phyloP scores from a whole-genome alignment of 768 basidiomycete genomes.

The Rhodosporidiobolus odoratus region DNA sequence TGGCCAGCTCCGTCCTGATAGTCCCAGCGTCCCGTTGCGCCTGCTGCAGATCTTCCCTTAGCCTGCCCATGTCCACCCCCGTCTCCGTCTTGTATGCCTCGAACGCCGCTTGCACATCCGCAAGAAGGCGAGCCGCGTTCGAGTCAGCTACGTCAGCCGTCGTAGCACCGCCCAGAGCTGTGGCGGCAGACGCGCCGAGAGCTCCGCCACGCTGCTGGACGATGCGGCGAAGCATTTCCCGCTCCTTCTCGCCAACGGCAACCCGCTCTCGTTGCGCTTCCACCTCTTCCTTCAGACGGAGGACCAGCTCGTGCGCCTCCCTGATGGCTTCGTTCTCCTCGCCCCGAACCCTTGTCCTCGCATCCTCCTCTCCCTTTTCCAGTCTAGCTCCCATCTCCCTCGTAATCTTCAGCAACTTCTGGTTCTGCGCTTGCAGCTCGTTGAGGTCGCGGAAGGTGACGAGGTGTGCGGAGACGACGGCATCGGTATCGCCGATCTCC shows the following conservation, averaged over 20 bases:
- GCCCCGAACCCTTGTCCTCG: slow-evolving; percentile 37
- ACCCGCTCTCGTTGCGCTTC: slow-evolving; percentile 72
- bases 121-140: slow-evolving; percentile 59
- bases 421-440: slow-evolving; percentile 83
- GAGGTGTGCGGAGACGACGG: slow-evolving; percentile 79
- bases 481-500: slow-evolving; percentile 49
- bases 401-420: slow-evolving; percentile 74
- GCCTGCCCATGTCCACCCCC: slow-evolving; percentile 63
- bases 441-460: slow-evolving; percentile 77
- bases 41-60: slow-evolving; percentile 63
- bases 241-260: slow-evolving; percentile 76
- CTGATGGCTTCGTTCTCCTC: slow-evolving; percentile 60
- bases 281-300: slow-evolving; percentile 67
- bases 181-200: slow-evolving; percentile 38
- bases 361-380: slow-evolving; percentile 65
- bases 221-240: slow-evolving; percentile 75
- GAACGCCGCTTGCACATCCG: slow-evolving; percentile 70
- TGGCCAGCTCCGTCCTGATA: slow-evolving; percentile 65
- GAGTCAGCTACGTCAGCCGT: slow-evolving; percentile 26
- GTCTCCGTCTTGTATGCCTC: slow-evolving; percentile 75
- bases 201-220: slow-evolving; percentile 54
- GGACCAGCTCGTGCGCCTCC: slow-evolving; percentile 83
- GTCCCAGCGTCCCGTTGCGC: slow-evolving; percentile 66
- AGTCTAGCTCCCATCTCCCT: slow-evolving; percentile 76
- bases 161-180: not conserved